Percentiles rank a stretch among this genome's conserved stretches.
phyloP scores from a whole-genome alignment of 2,329 filamentous ascomycete genomes.

The Claviceps cyperi region DNA sequence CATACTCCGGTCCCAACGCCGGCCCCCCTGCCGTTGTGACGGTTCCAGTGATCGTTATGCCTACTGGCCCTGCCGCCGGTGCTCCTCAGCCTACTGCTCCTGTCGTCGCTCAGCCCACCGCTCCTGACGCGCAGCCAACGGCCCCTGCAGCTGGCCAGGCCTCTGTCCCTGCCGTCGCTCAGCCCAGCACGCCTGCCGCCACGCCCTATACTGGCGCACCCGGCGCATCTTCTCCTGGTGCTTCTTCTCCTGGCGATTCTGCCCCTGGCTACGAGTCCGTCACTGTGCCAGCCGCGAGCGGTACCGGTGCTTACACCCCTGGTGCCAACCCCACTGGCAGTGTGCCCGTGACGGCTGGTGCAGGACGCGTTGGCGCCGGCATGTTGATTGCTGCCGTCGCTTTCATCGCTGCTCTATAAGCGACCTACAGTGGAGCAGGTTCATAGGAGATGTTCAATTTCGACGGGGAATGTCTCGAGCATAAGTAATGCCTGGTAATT shows the following conservation, averaged over 20 bases:
- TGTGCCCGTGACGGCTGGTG: constrained; percentile 24
- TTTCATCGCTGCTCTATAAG: constrained; percentile 32
- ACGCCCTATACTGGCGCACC: constrained; percentile 1
- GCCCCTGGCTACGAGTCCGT: too few species aligned
- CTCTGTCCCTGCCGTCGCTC: background rate
- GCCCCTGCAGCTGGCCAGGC: constrained; percentile 3
- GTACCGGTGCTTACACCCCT: background rate
- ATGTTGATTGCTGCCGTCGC: constrained; percentile 31
- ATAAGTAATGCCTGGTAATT: background rate
- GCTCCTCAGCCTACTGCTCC: constrained; percentile 5
- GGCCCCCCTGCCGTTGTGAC: constrained; percentile 30
- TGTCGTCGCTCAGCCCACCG: constrained; percentile 4
- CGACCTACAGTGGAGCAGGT: background rate
- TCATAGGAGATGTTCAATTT: too few species aligned
- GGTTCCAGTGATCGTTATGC: constrained; percentile 39
- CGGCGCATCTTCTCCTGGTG: background rate
- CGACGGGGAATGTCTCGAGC: too few species aligned
- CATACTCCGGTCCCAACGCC: constrained; percentile 33
- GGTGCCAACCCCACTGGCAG: constrained; percentile 13
- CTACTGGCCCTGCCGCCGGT: constrained; percentile 15
- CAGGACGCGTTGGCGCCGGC: constrained; percentile 25
- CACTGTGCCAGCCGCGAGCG: too few species aligned
- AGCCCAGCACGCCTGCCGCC: constrained; percentile 6
- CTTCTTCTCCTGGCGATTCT: background rate
- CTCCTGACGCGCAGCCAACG: constrained; percentile 4